Evolutionary conservation across 345 rosid genomes (phyloP), one percentile per base, ranked within the genome.

Genomic region (Brassica juncea): DNA sequence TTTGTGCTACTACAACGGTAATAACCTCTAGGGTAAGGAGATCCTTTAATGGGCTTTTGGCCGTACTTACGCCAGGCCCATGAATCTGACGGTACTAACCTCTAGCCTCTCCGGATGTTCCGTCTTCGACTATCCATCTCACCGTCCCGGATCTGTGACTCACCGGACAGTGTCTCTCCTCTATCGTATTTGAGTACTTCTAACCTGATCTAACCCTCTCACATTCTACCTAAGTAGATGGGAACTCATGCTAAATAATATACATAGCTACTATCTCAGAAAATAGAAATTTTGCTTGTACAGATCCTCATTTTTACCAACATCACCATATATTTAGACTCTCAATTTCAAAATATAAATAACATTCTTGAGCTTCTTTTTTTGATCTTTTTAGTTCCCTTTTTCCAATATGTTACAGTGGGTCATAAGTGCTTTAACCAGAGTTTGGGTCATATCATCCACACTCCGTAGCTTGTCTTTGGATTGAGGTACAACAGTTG

Each of bases 61-160:
- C 99, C 99, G 76, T 95, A 95, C 76, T 95, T 95, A 75, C 99
- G 80, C 99, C 99, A 95, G 0, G 99, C 97, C 98, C 98, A 95
- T 8, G 98, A 95, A 84, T 95, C 99, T 0, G 98, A 84, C 60
- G 98, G 99, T 9, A 23, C 0, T 23, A 23, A 23, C 25, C 25
- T 23, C 25, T 23, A 23, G 25, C 25, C 1, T 23, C 25, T 23
- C 25, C 25, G 25, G 25, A 23, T 23, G 25, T 23, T 23, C 25
- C 25, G 25, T 23, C 25, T 23, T 23, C 25, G 25, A 23, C 25
- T 23, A 23, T 23, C 25, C 25, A 23, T 23, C 25, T 23, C 25
- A 23, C 25, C 25, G 25, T 23, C 25, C 25, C 25, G 25, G 25
- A 23, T 23, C 25, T 23, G 25, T 23, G 25, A 23, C 25, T 23